Evolutionary conservation across 257 asterid species (phyloP).

Genomic region (Verbascum thapsus): DNA sequence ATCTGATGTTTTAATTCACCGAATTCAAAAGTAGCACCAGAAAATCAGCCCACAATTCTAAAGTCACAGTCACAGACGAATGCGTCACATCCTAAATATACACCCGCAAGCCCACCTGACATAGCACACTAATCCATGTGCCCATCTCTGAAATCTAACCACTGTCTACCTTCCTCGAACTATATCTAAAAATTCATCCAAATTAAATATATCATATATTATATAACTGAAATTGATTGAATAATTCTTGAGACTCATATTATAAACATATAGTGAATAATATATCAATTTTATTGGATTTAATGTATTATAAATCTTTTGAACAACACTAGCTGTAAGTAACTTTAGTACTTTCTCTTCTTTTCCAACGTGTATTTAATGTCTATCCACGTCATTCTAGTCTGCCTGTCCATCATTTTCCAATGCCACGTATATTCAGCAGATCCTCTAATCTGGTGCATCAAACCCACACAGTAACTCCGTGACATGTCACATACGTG

Average conservation of each 20-base stretch:
- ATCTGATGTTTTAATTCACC: too few species aligned
- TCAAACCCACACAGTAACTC: neutral
- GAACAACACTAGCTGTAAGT: too few species aligned
- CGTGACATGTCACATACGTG: too few species aligned
- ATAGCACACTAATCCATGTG: neutral
- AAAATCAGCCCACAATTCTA: too few species aligned
- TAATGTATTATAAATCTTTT: too few species aligned
- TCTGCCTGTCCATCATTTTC: neutral
- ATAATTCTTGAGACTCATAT: too few species aligned
- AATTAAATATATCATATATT: too few species aligned
- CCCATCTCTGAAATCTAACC: slow-evolving; percentile 11
- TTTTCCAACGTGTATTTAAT: slow-evolving; percentile 19
- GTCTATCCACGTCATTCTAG: neutral
- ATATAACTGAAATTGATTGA: too few species aligned
- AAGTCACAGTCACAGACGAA: neutral
- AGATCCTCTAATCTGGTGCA: neutral
- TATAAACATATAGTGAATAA: too few species aligned
- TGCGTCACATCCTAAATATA: neutral
- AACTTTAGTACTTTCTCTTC: neutral
- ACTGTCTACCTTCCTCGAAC: neutral
- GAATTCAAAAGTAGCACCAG: too few species aligned
- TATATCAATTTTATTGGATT: too few species aligned
- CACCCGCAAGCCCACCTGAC: neutral
- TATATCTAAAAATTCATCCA: too few species aligned
- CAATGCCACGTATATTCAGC: neutral